Conservation (phyloP, 164 flowering plant genomes). For the grape (Vitis vinifera) region DNA sequence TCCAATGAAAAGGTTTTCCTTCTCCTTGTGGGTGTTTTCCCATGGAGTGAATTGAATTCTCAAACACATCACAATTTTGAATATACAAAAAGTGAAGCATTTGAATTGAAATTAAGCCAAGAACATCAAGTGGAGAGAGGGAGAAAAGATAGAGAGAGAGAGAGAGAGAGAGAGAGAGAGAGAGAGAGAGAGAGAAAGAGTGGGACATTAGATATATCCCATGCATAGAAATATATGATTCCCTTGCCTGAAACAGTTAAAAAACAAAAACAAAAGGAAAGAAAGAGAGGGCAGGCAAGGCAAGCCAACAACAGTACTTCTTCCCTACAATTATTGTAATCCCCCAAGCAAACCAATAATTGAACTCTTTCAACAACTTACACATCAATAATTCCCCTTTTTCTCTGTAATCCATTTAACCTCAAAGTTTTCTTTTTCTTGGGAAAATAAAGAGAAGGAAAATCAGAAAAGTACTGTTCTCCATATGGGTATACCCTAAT, state of each 20-base stretch:
- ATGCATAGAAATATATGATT: constrained; percentile 5
- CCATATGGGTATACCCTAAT: too few species aligned
- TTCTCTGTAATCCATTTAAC: not conserved
- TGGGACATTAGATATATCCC: not conserved
- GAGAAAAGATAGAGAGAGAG: not conserved
- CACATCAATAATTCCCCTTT: constrained; percentile 19
- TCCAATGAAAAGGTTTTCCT: too few species aligned
- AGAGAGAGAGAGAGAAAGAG: constrained; percentile 6
- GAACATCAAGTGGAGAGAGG: not conserved
- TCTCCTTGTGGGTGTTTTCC: too few species aligned
- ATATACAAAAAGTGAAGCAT: too few species aligned
- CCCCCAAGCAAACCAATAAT: constrained; percentile 20
- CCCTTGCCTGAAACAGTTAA: constrained; percentile 9
- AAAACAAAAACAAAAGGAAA: constrained; percentile 4
- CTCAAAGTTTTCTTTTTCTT: not conserved
- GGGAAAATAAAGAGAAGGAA: not conserved
- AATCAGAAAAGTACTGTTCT: not conserved
- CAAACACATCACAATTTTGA: too few species aligned
- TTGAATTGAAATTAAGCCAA: not conserved
- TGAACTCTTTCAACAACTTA: constrained; percentile 12
- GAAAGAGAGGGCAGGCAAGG: not conserved
- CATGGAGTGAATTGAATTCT: too few species aligned
- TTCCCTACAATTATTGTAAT: constrained; percentile 25
- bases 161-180: not conserved
- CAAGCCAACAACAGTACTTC: constrained; percentile 7